Evolutionary conservation across 2,329 filamentous ascomycete genomes (phyloP), one percentile per base, ranked within the genome.

Genomic region (Metarhizium anisopliae): DNA sequence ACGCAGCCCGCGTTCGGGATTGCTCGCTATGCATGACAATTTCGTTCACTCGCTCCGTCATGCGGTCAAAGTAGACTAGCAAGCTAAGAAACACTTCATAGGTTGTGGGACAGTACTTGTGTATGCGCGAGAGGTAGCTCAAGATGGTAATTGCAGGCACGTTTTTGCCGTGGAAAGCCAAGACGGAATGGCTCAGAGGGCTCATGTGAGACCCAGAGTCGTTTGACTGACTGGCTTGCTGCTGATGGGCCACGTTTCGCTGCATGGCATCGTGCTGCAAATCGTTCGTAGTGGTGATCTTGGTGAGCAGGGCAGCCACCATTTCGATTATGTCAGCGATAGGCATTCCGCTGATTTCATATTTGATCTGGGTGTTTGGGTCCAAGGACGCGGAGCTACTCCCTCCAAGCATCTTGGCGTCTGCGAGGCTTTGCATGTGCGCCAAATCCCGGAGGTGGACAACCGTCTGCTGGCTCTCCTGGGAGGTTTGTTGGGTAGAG

Each of bases 91-190:
- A 99, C 0, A 99, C 94, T 72, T 99, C 94, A 68, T 96, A 99
- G 0, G 94, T 97, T 6, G 94, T 97, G 0, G 94, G 94, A 66
- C 94, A 99, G 73, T 99, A 99, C 74, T 96, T 96, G 74, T 99
- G 93, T 68, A 99, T 97, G 58, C 94, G 86, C 64, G 87, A 93
- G 54, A 99, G 76, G 66, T 99, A 99, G 78, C 91, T 97, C 58
- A 95, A 77, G 59, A 99, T 97, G 20, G 92, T 96, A 65, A 99
- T 99, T 67, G 89, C 94, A 1, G 94, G 94, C 11, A 97, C 89
- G 62, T 99, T 99, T 74, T 96, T 97, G 62, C 94, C 94, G 67
- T 99, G 94, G 64, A 99, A 99, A 13, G 94, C 93, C 43, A 99
- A 80, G 3, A 99, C 93, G 55, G 80, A 82, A 58, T 80, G 80